Evolutionary conservation across 176 grass and related monocot genomes (phyloP).

Genomic region (Carex scoparia): DNA sequence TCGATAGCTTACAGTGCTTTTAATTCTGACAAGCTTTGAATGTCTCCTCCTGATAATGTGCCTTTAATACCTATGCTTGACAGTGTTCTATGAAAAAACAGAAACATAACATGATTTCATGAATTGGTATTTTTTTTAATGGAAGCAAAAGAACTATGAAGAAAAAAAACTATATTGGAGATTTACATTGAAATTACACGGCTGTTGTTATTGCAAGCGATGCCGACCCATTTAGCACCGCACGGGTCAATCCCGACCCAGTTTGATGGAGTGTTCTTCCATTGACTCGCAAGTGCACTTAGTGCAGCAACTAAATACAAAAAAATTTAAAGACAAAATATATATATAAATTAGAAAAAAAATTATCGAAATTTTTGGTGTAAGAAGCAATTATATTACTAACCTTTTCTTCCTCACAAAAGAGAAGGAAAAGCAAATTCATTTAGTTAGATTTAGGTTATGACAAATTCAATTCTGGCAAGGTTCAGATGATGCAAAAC

Average conservation of each 20-base stretch:
- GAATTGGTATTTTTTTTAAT: not conserved
- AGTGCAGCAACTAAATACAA: constrained; percentile 45
- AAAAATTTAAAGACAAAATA: not conserved
- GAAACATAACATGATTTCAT: not conserved
- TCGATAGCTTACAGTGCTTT: constrained; percentile 33
- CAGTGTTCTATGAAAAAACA: constrained; percentile 42
- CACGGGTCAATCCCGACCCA: constrained; percentile 72
- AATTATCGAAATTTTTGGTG: not conserved
- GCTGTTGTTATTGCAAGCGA: constrained; percentile 28
- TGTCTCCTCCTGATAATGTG: constrained; percentile 67
- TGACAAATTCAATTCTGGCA: not conserved
- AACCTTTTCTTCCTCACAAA: not conserved
- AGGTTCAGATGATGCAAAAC: not conserved
- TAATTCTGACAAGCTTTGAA: constrained; percentile 45
- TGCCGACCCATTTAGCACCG: constrained; percentile 54
- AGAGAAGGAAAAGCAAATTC: not conserved
- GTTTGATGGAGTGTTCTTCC: constrained; percentile 50
- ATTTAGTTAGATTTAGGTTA: not conserved
- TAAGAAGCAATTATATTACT: not conserved
- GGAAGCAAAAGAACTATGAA: not conserved
- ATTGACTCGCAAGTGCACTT: constrained; percentile 28
- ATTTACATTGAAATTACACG: constrained; percentile 51
- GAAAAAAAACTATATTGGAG: not conserved
- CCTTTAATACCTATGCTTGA: constrained; percentile 59
- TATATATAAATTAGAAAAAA: not conserved